phyloP scores from a whole-genome alignment of 495 filamentous ascomycete species.

The Penicilliopsis zonata region DNA sequence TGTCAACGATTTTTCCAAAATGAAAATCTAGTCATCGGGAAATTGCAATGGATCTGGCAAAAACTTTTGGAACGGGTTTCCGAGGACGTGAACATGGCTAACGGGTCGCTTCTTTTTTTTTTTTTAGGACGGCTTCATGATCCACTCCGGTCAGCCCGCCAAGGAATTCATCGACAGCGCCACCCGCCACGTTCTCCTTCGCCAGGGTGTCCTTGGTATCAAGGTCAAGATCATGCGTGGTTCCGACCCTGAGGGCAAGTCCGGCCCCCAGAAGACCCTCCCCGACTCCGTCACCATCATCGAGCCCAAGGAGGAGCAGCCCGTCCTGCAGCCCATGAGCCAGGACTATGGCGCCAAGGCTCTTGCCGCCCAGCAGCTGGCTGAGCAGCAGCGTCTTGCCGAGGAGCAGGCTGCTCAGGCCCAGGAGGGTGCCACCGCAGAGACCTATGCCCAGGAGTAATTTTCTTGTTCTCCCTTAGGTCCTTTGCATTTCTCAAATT shows the following conservation, averaged over 20 bases:
- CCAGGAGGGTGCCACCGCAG: constrained; percentile 28
- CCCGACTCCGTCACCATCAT: constrained; percentile 98
- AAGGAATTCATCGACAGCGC: constrained; percentile 99
- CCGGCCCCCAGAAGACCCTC: constrained; percentile 89
- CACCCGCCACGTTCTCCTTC: constrained; percentile 96
- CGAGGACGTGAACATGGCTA: no score
- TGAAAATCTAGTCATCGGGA: constrained; percentile 1
- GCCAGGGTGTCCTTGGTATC: constrained; percentile 98
- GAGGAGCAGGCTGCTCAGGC: constrained; percentile 46
- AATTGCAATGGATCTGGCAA: neutral
- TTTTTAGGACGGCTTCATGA: constrained; percentile 94
- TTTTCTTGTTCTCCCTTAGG: constrained; percentile 17
- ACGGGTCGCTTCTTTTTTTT: constrained; percentile 1
- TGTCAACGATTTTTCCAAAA: constrained; percentile 2
- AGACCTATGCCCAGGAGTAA: constrained; percentile 37
- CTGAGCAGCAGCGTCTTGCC: constrained; percentile 56
- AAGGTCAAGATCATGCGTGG: constrained; percentile 99
- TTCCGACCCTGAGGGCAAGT: constrained; percentile 98
- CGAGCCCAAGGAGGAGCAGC: constrained; percentile 98
- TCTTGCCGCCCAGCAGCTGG: constrained; percentile 69
- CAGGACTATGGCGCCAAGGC: constrained; percentile 99
- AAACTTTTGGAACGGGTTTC: constrained; percentile 2
- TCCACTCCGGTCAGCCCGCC: constrained; percentile 98
- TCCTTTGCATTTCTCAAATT: constrained; percentile 12
- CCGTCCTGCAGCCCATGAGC: constrained; percentile 82